Conservation (phyloP, 208 protist genomes). For the Vickermania spadyakhi region DNA sequence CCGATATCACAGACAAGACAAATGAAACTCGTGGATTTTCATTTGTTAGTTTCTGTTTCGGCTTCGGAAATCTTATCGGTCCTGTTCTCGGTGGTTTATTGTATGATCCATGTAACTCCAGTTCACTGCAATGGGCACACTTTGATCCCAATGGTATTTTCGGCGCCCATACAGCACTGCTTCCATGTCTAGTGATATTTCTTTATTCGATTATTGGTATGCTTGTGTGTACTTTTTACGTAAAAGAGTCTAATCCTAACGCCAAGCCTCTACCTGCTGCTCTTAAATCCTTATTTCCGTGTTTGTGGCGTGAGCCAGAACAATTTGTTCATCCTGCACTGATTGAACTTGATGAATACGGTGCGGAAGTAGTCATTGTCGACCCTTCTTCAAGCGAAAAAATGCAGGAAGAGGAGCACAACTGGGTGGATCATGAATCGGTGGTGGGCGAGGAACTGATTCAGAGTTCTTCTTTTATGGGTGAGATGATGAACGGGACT, state of each 20-base stretch:
- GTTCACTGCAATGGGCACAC: constrained; percentile 14
- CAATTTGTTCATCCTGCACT: constrained; percentile 17
- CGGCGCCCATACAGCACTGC: constrained; percentile 30
- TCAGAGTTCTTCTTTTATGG: no score
- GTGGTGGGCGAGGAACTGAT: no score
- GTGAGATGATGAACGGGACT: no score
- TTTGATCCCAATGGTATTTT: constrained; percentile 31
- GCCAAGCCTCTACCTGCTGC: constrained; percentile 31
- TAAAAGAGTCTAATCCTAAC: constrained; percentile 51
- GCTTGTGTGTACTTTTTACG: constrained; percentile 34
- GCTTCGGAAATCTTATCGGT: constrained; percentile 49
- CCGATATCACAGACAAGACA: constrained; percentile 62
- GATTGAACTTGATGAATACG: constrained; percentile 10
- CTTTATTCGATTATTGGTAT: constrained; percentile 48
- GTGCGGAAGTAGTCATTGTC: constrained; percentile 8
- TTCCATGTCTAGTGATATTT: constrained; percentile 34
- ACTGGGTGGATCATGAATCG: no score
- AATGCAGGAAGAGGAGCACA: no score
- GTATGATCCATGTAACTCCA: constrained; percentile 37
- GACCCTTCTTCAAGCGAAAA: no score
- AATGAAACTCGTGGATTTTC: constrained; percentile 87
- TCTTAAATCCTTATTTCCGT: constrained; percentile 18
- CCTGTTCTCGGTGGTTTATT: constrained; percentile 47
- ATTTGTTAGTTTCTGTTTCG: constrained; percentile 89
- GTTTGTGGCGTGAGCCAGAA: constrained; percentile 11